These are phyloP conservation scores for Elsinoe perseae DNA, from an alignment of 2,329 filamentous ascomycete genomes.

Conservation along the genomic window DNA sequence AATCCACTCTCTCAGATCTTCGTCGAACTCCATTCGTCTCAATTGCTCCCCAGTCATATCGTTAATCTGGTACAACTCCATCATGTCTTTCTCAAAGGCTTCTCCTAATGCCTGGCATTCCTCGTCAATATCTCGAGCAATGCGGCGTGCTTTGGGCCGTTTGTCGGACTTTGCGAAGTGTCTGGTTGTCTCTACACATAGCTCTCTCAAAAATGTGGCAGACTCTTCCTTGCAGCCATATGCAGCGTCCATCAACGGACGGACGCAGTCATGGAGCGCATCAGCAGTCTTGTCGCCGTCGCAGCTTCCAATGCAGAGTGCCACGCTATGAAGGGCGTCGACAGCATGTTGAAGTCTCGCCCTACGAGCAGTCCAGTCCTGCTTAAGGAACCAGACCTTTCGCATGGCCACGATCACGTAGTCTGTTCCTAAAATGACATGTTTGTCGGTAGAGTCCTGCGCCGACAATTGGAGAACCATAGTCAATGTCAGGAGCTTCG, in stretches of 20 bases:
- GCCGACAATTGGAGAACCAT: not conserved
- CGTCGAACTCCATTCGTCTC: conserved; percentile 37
- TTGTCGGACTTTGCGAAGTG: not conserved
- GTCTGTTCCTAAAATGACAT: not conserved
- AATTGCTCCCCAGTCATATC: conserved; percentile 24
- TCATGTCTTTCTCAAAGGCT: not conserved
- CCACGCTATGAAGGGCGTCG: not conserved
- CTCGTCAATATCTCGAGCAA: conserved; percentile 32
- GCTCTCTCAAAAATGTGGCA: not conserved
- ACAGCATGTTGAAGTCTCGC: not conserved
- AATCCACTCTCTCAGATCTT: conserved; percentile 42
- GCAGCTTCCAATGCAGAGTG: not conserved
- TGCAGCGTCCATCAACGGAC: conserved; percentile 4
- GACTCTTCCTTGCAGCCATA: not conserved
- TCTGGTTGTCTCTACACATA: not conserved
- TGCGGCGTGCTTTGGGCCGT: conserved; percentile 11
- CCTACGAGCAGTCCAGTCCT: not conserved
- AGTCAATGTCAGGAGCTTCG: not conserved
- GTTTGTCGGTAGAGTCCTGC: not conserved
- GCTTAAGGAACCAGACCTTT: not conserved
- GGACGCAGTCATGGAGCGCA: not conserved
- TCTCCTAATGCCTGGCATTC: conserved; percentile 12
- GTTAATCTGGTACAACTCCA: conserved; percentile 20
- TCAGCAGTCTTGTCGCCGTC: not conserved
- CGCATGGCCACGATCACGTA: not conserved